Evolutionary conservation across 225 moss, liverwort and hornwort genomes (phyloP), one percentile per base, ranked within the genome.

Genomic region (Pseudoscleropodium purum): DNA sequence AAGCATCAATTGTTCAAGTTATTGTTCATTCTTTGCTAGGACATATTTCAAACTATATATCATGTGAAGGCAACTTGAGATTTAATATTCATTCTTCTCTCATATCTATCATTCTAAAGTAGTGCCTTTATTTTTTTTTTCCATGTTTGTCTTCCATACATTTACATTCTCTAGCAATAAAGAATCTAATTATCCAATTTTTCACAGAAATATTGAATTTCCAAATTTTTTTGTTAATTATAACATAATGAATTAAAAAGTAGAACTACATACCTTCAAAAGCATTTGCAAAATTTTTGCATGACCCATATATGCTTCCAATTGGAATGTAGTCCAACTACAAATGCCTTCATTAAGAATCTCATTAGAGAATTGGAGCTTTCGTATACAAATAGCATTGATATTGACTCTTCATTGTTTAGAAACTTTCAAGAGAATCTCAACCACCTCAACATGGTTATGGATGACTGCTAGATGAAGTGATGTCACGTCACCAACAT

Each of bases 401-500:
- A 72, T 27, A 61, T 69, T 2, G 1, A 69, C 34, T 72, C 23
- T 12, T 47, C 5, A 13, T 2, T 1, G 18, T 60, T 43, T 1
- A 2, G 9, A 6, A 54, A 30, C 39, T 19, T n/a, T 26, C 37
- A 88, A 41, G 11, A 83, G 54, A 62, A 21, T 23, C 49, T 82
- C 1, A 5, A 88, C 83, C 12, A 88, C 83, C 10, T 62, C 83
- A 4, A 83, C 7, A 39, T 88, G 83, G 11, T 88, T 41, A 52
- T 65, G 83, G 3, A 88, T 82, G 7, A 83, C 41, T 16, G 12
- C 83, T 6, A 88, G 1, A 64, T 88, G 83, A 2, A 83, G 3
- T 4, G 52, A 10, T 12, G 62, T 83, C 12, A 83, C 6, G 4
- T 4, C 1, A 0, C 0, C 0, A 23, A 51, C 51, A 0, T 1